These are phyloP conservation scores for Malus hybrid DNA, from an alignment of 331 rosid genomes.

Conservation along the genomic window DNA sequence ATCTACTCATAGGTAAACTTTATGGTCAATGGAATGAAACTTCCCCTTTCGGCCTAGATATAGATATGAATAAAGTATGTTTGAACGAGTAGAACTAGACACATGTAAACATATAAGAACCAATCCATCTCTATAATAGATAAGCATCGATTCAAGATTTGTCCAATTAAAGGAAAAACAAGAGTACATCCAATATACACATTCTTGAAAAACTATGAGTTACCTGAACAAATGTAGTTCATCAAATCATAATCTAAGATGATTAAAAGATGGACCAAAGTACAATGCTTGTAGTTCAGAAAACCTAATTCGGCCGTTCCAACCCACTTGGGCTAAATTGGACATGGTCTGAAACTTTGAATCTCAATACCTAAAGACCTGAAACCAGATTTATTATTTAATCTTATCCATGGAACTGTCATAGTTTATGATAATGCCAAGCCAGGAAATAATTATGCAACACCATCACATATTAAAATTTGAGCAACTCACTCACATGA, in stretches of 20 bases:
- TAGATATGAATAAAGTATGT: neutral
- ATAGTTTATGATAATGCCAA: neutral
- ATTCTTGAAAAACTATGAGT: conserved; percentile 16
- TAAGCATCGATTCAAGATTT: neutral
- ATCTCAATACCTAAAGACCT: conserved; percentile 22
- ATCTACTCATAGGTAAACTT: neutral
- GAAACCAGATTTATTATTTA: conserved; percentile 24
- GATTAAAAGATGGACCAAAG: conserved; percentile 16
- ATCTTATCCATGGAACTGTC: neutral
- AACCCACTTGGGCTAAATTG: conserved; percentile 15
- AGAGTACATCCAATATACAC: neutral
- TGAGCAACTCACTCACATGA: neutral
- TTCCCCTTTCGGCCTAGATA: no score
- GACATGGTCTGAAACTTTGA: conserved; percentile 14
- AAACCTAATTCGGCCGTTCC: conserved; percentile 4
- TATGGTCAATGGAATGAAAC: neutral
- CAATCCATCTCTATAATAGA: neutral
- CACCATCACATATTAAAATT: neutral
- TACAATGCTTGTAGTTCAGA: conserved; percentile 10
- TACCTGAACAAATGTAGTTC: conserved; percentile 21
- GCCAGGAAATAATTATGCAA: neutral
- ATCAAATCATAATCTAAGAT: conserved; percentile 22
- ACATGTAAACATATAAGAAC: neutral
- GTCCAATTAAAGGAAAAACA: neutral
- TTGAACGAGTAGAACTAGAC: neutral